phyloP scores from a whole-genome alignment of 345 rosid species.

The Eucalyptus regnans region DNA sequence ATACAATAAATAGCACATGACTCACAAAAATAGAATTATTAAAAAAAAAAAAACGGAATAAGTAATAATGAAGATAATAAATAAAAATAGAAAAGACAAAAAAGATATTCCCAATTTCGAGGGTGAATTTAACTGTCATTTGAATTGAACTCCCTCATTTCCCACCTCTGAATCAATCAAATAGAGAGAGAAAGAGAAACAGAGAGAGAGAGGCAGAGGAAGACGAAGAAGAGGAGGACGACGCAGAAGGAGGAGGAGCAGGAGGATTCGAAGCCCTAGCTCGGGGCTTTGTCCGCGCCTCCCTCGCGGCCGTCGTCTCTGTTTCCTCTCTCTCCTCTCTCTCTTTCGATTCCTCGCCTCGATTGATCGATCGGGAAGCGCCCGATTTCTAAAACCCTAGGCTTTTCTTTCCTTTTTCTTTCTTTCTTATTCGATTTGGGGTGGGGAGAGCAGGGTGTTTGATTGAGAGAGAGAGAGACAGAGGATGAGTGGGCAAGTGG shows the following conservation, averaged over 20 bases:
- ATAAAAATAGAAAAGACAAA: not conserved
- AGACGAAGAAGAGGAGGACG: not conserved
- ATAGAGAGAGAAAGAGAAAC: not conserved
- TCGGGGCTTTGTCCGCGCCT: not conserved
- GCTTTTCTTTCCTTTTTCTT: not conserved
- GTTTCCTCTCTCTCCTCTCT: not conserved
- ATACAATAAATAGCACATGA: not conserved
- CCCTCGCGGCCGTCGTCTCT: not conserved
- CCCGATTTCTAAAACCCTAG: not conserved
- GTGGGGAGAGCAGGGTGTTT: not conserved
- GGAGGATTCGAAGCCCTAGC: not conserved
- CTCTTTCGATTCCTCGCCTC: not conserved
- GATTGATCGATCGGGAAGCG: not conserved
- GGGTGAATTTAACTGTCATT: not conserved
- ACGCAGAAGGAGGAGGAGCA: not conserved
- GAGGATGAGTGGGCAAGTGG: conserved; percentile 54
- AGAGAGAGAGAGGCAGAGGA: too few species aligned
- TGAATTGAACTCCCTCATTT: not conserved
- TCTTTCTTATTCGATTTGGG: not conserved
- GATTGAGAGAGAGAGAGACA: not conserved
- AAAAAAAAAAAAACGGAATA: fast-evolving
- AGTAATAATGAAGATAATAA: not conserved
- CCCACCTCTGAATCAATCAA: not conserved
- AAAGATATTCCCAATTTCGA: not conserved
- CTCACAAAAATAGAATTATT: not conserved